Evolutionary conservation across 257 asterid genomes (phyloP).

Genomic region (Solanum piurae): DNA sequence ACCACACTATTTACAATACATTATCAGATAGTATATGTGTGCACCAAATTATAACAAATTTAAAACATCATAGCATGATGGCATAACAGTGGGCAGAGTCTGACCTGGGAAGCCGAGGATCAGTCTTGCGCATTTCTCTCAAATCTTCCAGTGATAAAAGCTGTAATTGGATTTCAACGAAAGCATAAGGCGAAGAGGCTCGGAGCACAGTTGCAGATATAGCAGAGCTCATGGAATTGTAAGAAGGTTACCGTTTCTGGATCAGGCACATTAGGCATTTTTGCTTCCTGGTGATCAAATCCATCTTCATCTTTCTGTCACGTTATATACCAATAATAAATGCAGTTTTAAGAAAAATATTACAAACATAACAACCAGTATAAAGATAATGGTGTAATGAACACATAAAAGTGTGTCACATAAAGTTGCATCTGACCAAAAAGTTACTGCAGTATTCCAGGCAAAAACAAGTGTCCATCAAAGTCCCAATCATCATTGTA

Average conservation of each 20-base stretch:
- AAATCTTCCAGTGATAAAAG: conserved; percentile 83
- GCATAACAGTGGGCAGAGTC: neutral
- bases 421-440: neutral
- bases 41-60: neutral
- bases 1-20: neutral
- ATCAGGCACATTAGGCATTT: conserved; percentile 63
- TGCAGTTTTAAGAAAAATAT: neutral
- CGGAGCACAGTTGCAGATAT: neutral
- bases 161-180: conserved; percentile 24
- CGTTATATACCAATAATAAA: neutral
- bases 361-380: neutral
- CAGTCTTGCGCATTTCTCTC: conserved; percentile 71
- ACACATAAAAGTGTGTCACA: neutral
- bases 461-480: neutral
- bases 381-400: neutral
- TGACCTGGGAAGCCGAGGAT: conserved; percentile 94
- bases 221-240: conserved; percentile 1
- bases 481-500: neutral
- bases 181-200: neutral
- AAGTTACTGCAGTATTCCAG: neutral
- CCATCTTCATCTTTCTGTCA: conserved; percentile 79
- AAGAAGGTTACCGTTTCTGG: conserved; percentile 61
- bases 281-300: conserved; percentile 69
- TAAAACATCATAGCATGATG: neutral
- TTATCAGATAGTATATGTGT: neutral